Conservation (phyloP, 495 filamentous ascomycete genomes). For the Platismatia glauca region DNA sequence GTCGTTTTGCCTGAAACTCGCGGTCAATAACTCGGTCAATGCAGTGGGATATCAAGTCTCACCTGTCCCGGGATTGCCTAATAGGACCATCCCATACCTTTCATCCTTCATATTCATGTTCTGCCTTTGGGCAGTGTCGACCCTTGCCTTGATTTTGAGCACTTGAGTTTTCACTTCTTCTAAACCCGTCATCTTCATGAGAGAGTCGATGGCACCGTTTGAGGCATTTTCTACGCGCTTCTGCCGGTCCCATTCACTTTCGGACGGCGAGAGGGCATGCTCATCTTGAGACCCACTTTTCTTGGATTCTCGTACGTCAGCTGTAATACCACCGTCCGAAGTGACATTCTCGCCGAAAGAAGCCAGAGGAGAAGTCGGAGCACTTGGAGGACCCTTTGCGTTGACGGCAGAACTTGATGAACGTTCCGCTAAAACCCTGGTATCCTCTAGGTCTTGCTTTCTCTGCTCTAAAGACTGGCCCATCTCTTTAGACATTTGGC, state of each 20-base stretch:
- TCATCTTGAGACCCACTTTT: too few species aligned
- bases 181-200: slow-evolving; percentile 67
- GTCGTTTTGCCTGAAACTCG: slow-evolving; percentile 60
- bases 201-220: slow-evolving; percentile 49
- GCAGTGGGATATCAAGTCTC: slow-evolving; percentile 17
- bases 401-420: too few species aligned
- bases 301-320: too few species aligned
- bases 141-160: slow-evolving; percentile 55
- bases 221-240: slow-evolving; percentile 42
- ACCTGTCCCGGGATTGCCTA: slow-evolving; percentile 80
- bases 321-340: too few species aligned
- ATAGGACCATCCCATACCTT: too few species aligned
- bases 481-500: slow-evolving; percentile 36
- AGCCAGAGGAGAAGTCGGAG: too few species aligned
- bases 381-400: too few species aligned
- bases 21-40: slow-evolving; percentile 18
- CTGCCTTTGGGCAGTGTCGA: slow-evolving; percentile 68
- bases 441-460: slow-evolving; percentile 30
- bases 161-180: slow-evolving; percentile 61
- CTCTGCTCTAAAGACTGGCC: slow-evolving; percentile 39
- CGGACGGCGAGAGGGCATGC: not conserved
- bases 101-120: slow-evolving; percentile 41
- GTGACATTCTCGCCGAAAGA: too few species aligned
- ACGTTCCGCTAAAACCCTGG: not conserved
- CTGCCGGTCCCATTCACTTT: slow-evolving; percentile 51